phyloP scores from a whole-genome alignment of 2,329 filamentous ascomycete genomes.

The Berkeleyomyces basicola region DNA sequence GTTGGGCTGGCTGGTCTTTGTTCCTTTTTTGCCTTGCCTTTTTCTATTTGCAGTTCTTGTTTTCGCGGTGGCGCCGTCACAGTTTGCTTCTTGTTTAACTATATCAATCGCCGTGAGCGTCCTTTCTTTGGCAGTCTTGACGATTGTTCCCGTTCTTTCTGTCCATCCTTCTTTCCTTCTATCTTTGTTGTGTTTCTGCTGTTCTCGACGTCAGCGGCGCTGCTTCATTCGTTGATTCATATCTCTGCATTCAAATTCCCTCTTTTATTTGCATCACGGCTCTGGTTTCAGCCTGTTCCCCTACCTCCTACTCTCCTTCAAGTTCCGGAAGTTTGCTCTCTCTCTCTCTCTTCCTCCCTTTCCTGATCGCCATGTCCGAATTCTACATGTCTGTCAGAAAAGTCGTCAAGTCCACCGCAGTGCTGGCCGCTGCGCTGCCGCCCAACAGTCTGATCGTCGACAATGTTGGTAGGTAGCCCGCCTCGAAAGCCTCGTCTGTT shows the following conservation, averaged over 20 bases:
- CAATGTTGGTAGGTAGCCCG: conserved; percentile 7
- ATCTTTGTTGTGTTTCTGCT: not conserved
- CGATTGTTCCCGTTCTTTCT: not conserved
- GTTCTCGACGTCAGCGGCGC: not conserved
- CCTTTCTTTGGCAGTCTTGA: not conserved
- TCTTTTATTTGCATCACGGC: not conserved
- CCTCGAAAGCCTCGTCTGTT: too few relatives aligned
- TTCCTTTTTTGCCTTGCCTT: not conserved
- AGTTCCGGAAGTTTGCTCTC: not conserved
- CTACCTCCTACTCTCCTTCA: not conserved
- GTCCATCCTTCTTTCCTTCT: not conserved
- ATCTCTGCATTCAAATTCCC: too few relatives aligned
- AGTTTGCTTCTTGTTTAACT: not conserved
- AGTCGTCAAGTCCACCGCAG: not conserved
- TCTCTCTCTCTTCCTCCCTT: not conserved
- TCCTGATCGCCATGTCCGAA: not conserved
- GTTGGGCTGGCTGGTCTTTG: not conserved
- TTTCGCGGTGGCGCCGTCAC: not conserved
- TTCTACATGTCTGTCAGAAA: conserved; percentile 11
- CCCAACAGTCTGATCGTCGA: conserved; percentile 3
- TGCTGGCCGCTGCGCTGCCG: conserved; percentile 6
- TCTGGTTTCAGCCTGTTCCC: not conserved
- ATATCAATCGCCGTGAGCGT: not conserved
- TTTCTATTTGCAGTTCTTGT: not conserved
- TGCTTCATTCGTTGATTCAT: not conserved